Percentiles rank a stretch among this genome's conserved stretches.
Evolutionary conservation across 2,329 filamentous ascomycete genomes (phyloP).

Genomic region (Trichoderma aggressivum): DNA sequence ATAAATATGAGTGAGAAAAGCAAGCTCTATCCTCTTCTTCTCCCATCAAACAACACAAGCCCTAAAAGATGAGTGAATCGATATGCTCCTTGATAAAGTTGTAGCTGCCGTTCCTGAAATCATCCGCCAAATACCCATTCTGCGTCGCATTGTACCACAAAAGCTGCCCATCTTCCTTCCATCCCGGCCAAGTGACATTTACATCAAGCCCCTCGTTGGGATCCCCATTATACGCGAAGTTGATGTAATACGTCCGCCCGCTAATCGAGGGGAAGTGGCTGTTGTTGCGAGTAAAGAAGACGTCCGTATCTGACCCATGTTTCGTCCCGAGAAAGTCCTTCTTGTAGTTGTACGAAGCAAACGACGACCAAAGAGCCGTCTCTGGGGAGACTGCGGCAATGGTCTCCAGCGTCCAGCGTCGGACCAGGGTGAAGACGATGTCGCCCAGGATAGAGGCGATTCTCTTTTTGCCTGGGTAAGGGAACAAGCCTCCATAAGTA

Average conservation of each 20-base stretch:
- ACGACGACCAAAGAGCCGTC: slow-evolving; percentile 70
- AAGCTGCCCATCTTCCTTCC: slow-evolving; percentile 45
- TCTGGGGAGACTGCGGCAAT: slow-evolving; percentile 46
- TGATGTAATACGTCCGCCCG: slow-evolving; percentile 67
- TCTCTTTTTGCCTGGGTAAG: slow-evolving; percentile 73
- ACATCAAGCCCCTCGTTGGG: slow-evolving; percentile 56
- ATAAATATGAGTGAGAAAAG: too few species aligned
- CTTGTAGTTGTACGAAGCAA: slow-evolving; percentile 63
- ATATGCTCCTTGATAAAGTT: neutral
- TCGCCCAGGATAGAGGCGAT: slow-evolving; percentile 73
- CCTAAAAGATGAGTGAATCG: neutral
- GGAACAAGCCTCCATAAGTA: slow-evolving; percentile 56
- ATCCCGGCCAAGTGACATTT: slow-evolving; percentile 40
- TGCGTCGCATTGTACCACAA: slow-evolving; percentile 24
- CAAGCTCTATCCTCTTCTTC: too few species aligned
- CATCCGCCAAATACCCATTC: neutral
- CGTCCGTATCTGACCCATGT: slow-evolving; percentile 62
- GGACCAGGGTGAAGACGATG: slow-evolving; percentile 67
- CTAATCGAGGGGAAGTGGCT: slow-evolving; percentile 55
- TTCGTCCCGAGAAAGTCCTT: slow-evolving; percentile 68
- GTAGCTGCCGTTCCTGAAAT: neutral
- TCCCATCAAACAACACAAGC: neutral
- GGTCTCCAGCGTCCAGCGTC: slow-evolving; percentile 58
- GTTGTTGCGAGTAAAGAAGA: slow-evolving; percentile 65
- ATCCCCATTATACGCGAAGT: slow-evolving; percentile 67